These are phyloP conservation scores for Chaetothyriales sp. DNA, from an alignment of 2,329 filamentous ascomycete genomes.

Conservation along the genomic window DNA sequence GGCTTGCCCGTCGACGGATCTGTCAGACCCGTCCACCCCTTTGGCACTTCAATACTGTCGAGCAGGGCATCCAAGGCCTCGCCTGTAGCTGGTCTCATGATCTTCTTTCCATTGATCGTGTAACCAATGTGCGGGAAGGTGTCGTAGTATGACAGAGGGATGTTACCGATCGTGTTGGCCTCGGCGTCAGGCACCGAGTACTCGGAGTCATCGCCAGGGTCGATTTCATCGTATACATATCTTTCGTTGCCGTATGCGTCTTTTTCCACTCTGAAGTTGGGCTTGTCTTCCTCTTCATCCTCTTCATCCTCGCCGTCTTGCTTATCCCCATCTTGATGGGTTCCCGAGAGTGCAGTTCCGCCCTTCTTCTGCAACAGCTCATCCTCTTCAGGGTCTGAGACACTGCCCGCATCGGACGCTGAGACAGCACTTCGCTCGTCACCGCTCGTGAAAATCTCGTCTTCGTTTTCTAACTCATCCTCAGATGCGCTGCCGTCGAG, in stretches of 20 bases:
- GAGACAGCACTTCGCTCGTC: not conserved
- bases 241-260: slow-evolving; percentile 84
- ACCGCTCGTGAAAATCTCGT: slow-evolving; percentile 8
- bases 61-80: slow-evolving; percentile 84
- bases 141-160: slow-evolving; percentile 89
- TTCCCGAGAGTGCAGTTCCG: slow-evolving; percentile 1
- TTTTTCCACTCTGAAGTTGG: slow-evolving; percentile 47
- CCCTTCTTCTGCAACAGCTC: slow-evolving; percentile 1
- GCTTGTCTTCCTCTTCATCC: slow-evolving; percentile 26
- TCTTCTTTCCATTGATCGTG: slow-evolving; percentile 96
- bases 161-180: slow-evolving; percentile 86
- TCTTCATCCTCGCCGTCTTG: slow-evolving; percentile 21
- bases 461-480: slow-evolving; percentile 24
- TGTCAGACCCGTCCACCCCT: slow-evolving; percentile 92
- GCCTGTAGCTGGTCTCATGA: slow-evolving; percentile 86
- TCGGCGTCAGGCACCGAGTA: slow-evolving; percentile 69
- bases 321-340: slow-evolving; percentile 17
- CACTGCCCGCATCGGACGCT: slow-evolving; percentile 13
- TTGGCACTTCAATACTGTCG: slow-evolving; percentile 90
- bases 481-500: slow-evolving; percentile 31
- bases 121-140: slow-evolving; percentile 97
- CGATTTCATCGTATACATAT: slow-evolving; percentile 86
- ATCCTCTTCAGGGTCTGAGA: not conserved
- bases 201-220: slow-evolving; percentile 91
- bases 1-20: slow-evolving; percentile 91